Evolutionary conservation across 306 rosid species (phyloP).

Genomic region (Lathyrus sativus): DNA sequence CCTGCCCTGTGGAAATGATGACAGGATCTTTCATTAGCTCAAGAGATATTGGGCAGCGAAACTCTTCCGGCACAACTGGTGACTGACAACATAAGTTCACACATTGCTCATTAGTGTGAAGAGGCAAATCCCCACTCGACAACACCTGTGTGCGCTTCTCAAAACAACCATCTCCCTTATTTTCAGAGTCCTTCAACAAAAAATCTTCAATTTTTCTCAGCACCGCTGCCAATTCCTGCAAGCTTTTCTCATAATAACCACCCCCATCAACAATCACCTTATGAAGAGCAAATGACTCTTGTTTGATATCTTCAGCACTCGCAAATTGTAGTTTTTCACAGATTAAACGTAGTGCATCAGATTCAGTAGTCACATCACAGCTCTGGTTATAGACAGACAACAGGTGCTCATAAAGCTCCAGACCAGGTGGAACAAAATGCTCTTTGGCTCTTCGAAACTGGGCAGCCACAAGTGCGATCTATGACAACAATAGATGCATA

Average conservation of each 20-base stretch:
- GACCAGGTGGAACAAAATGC: constrained; percentile 54
- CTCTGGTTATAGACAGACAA: constrained; percentile 47
- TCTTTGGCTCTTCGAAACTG: constrained; percentile 83
- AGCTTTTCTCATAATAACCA: constrained; percentile 58
- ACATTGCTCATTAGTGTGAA: constrained; percentile 44
- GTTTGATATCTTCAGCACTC: constrained; percentile 58
- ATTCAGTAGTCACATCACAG: constrained; percentile 49
- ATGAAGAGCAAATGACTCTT: constrained; percentile 68
- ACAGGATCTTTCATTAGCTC: constrained; percentile 96
- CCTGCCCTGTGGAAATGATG: constrained; percentile 92
- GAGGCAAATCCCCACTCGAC: constrained; percentile 41
- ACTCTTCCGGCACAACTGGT: constrained; percentile 77
- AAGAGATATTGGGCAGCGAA: constrained; percentile 88
- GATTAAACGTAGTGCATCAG: constrained; percentile 47
- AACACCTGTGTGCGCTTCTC: constrained; percentile 3
- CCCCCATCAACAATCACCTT: constrained; percentile 52
- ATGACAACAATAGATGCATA: constrained; percentile 32
- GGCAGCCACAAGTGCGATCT: constrained; percentile 78
- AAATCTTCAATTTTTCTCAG: constrained; percentile 69
- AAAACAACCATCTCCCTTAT: constrained; percentile 21
- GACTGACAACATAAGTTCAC: constrained; percentile 38
- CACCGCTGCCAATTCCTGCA: constrained; percentile 53
- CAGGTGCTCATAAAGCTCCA: constrained; percentile 62
- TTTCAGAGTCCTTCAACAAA: constrained; percentile 54
- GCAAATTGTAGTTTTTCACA: constrained; percentile 66